Percentiles rank a stretch among this genome's conserved stretches.
Conservation (phyloP, 148 eudicot genomes). For the Chenopodium berlandieri region DNA sequence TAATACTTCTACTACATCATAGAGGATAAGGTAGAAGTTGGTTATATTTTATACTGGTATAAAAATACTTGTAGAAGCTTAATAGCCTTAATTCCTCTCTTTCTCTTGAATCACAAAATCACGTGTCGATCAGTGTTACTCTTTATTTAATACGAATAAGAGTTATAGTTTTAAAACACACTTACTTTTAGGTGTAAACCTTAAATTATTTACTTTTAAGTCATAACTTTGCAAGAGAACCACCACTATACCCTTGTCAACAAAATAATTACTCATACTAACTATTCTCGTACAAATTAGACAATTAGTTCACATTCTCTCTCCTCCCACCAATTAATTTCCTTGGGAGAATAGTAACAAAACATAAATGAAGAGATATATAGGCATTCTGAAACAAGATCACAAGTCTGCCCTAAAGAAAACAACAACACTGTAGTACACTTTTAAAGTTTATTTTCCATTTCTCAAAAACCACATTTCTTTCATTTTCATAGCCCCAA, state of each 20-base stretch:
- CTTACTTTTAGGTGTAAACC: too few species aligned
- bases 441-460: neutral
- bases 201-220: too few species aligned
- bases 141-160: too few species aligned
- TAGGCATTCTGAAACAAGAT: conserved; percentile 19
- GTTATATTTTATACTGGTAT: too few species aligned
- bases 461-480: conserved; percentile 14
- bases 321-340: neutral
- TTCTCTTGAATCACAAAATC: too few species aligned
- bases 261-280: neutral
- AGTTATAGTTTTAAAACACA: too few species aligned
- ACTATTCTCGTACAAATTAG: neutral
- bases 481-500: conserved; percentile 27
- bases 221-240: conserved; percentile 1
- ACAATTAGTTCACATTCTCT: neutral
- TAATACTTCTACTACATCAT: too few species aligned
- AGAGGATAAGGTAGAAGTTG: too few species aligned
- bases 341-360: neutral
- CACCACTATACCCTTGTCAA: neutral
- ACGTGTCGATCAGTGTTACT: too few species aligned
- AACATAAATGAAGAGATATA: conserved; percentile 22
- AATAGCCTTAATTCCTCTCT: too few species aligned
- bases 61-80: too few species aligned
- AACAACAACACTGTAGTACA: conserved; percentile 22
- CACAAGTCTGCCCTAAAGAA: conserved; percentile 30